A percentile compares a stretch with the other conserved stretches of the same genome.
Conservation (phyloP, 202 grass and related monocot species). For the Cymbopogon flexuosus region DNA sequence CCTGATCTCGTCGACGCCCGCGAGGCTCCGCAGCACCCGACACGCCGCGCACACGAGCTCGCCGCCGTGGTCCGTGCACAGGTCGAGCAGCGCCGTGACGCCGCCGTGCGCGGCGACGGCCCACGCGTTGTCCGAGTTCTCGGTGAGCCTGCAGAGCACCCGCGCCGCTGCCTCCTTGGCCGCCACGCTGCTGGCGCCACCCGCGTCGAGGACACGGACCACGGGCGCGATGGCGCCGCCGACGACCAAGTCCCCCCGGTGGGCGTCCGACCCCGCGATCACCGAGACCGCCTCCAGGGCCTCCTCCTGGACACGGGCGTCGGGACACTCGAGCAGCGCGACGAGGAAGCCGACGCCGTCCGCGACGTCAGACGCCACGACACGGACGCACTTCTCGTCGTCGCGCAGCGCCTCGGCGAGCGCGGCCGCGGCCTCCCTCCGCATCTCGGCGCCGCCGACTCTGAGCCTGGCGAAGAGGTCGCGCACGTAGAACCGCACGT, state of each 20-base stretch:
- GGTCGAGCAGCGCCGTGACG: conserved; percentile 55
- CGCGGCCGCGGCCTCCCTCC: conserved; percentile 38
- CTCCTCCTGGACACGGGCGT: conserved; percentile 45
- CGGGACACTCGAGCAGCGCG: conserved; percentile 53
- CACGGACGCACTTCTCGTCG: conserved; percentile 60
- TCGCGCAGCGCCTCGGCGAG: conserved; percentile 49
- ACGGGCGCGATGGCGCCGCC: conserved; percentile 50
- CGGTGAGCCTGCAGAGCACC: conserved; percentile 65
- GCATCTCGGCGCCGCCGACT: conserved; percentile 52
- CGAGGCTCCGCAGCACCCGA: conserved; percentile 64
- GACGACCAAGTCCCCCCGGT: conserved; percentile 45
- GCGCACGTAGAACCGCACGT: conserved; percentile 77
- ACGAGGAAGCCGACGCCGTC: conserved; percentile 55
- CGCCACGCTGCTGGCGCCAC: not conserved
- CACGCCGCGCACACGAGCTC: conserved; percentile 56
- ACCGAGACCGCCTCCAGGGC: conserved; percentile 46
- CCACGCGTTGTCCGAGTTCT: conserved; percentile 90
- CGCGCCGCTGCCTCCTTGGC: conserved; percentile 58
- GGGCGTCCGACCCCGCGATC: conserved; percentile 54
- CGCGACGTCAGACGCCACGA: conserved; percentile 45
- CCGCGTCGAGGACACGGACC: conserved; percentile 48
- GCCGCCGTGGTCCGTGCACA: conserved; percentile 38
- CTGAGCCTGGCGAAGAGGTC: conserved; percentile 66
- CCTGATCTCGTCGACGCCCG: conserved; percentile 66
- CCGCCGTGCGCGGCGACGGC: conserved; percentile 86